phyloP scores from a whole-genome alignment of 208 protist species.

The Leptomonas seymouri region DNA sequence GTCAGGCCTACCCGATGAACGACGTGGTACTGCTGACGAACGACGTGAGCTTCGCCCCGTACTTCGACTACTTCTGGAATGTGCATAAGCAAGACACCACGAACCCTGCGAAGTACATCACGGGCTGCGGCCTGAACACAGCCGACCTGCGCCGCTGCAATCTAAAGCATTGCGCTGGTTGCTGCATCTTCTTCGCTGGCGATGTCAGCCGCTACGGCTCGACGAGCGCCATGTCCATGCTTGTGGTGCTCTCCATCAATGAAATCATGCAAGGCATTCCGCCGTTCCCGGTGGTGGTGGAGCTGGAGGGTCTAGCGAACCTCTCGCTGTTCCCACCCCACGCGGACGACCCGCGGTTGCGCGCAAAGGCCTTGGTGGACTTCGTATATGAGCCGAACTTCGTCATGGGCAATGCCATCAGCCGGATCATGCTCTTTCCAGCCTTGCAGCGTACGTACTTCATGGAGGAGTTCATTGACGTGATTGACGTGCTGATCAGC shows the following conservation, averaged over 20 bases:
- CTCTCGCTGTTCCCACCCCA: conserved; percentile 80
- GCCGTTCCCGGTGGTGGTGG: conserved; percentile 77
- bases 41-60: conserved; percentile 69
- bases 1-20: conserved; percentile 67
- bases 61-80: conserved; percentile 76
- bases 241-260: conserved; percentile 71
- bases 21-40: conserved; percentile 79
- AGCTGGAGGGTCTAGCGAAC: conserved; percentile 73
- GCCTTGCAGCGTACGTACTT: conserved; percentile 78
- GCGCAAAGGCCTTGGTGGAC: conserved; percentile 65
- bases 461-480: conserved; percentile 80
- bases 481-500: conserved; percentile 81
- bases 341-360: conserved; percentile 57
- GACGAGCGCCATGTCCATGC: conserved; percentile 83
- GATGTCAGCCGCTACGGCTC: conserved; percentile 73
- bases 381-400: conserved; percentile 88
- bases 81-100: conserved; percentile 24
- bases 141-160: conserved; percentile 76
- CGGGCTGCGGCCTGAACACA: conserved; percentile 74
- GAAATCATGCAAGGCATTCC: conserved; percentile 66
- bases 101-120: conserved; percentile 65
- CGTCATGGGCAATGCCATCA: conserved; percentile 83
- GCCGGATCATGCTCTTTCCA: conserved; percentile 78
- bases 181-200: conserved; percentile 73
- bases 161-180: conserved; percentile 66